Evolutionary conservation across 1,284 basidiomycete species (phyloP).

Genomic region (Pyrrhoderma lamaoense): DNA sequence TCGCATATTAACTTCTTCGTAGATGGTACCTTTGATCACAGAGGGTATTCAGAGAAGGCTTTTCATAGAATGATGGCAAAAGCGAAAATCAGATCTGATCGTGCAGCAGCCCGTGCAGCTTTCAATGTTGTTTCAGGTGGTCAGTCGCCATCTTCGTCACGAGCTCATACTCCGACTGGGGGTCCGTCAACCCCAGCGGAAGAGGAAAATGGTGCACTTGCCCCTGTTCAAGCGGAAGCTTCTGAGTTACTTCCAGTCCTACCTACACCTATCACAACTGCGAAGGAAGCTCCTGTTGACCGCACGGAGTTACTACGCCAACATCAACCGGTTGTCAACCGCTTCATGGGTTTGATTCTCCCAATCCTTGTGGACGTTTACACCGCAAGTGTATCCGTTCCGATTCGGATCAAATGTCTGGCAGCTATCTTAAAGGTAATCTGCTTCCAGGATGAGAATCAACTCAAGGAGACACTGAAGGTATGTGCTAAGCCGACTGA

Average conservation of each 20-base stretch:
- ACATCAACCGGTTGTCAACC: conserved; percentile 67
- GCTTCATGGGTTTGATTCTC: conserved; percentile 80
- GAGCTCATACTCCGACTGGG: conserved; percentile 16
- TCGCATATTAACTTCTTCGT: conserved; percentile 16
- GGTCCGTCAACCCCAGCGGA: conserved; percentile 22
- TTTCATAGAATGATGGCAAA: conserved; percentile 59
- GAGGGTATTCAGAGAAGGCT: conserved; percentile 83
- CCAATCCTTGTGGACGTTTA: conserved; percentile 94
- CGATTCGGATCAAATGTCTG: conserved; percentile 81
- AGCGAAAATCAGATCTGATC: conserved; percentile 70
- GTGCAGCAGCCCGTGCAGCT: conserved; percentile 56
- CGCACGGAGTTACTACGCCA: conserved; percentile 68
- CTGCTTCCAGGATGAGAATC: conserved; percentile 75
- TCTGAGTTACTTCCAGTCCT: conserved; percentile 5
- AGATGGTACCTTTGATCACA: conserved; percentile 94
- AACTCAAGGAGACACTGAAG: conserved; percentile 66
- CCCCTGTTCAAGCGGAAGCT: neutral
- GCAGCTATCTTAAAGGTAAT: conserved; percentile 84
- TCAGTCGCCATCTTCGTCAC: conserved; percentile 22
- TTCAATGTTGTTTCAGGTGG: conserved; percentile 29
- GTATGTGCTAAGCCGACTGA: conserved; percentile 39
- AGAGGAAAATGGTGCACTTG: conserved; percentile 21
- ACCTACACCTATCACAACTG: conserved; percentile 16
- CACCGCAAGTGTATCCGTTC: conserved; percentile 83
- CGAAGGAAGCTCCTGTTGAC: conserved; percentile 40